phyloP scores from a whole-genome alignment of 805 yeast species.

The Kodamaea neixiangensis region DNA sequence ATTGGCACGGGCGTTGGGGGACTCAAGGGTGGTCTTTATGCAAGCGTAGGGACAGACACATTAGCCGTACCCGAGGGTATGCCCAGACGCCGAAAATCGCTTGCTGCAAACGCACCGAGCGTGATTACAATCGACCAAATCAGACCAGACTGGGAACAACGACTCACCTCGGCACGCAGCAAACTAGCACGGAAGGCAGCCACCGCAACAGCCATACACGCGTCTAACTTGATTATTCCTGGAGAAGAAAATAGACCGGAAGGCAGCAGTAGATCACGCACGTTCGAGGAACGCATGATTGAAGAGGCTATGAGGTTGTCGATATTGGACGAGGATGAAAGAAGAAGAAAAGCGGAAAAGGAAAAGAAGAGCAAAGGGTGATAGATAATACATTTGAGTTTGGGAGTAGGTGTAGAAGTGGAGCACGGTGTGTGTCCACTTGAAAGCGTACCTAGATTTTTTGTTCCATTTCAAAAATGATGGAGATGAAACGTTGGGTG shows the following conservation, averaged over 20 bases:
- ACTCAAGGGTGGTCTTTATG: conserved; percentile 48
- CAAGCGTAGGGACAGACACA: conserved; percentile 8
- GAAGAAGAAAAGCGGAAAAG: conserved; percentile 29
- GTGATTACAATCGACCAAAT: conserved; percentile 81
- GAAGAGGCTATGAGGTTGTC: conserved; percentile 81
- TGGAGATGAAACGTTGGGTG: no score
- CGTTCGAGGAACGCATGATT: conserved; percentile 69
- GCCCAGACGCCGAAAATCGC: conserved; percentile 38
- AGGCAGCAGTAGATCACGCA: conserved; percentile 11
- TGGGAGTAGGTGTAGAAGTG: neutral
- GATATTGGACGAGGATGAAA: conserved; percentile 66
- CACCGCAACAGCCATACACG: conserved; percentile 91
- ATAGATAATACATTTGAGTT: neutral
- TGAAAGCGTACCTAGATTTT: no score
- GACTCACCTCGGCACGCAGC: conserved; percentile 68
- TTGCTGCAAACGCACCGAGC: conserved; percentile 65
- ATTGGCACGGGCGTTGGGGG: conserved; percentile 61
- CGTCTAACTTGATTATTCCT: conserved; percentile 68
- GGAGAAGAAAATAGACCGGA: conserved; percentile 18
- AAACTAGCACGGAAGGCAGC: conserved; percentile 86
- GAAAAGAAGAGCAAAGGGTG: conserved; percentile 3
- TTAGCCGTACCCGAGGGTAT: conserved; percentile 1
- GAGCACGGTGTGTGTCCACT: no score
- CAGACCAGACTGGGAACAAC: conserved; percentile 91
- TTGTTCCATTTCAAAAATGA: no score